Percentiles rank a stretch among this genome's conserved stretches.
Conservation (phyloP, 371 early-diverging fungal genomes). For the Coemansia sp. region DNA sequence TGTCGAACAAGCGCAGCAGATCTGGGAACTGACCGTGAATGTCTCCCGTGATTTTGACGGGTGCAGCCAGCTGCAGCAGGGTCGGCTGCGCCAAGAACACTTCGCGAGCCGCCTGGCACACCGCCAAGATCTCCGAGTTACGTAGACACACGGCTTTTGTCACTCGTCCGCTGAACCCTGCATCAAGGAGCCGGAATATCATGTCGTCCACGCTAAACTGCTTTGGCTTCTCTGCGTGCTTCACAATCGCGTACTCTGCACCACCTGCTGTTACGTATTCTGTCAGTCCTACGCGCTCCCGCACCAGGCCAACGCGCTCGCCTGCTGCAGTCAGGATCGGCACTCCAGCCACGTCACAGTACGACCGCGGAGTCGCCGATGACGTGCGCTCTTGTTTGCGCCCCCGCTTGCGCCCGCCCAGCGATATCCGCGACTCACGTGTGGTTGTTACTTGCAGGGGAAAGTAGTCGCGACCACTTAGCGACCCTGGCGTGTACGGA, state of each 20-base stretch:
- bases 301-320: constrained; percentile 30
- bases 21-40: constrained; percentile 96
- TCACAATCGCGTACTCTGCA: constrained; percentile 43
- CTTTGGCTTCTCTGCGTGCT: constrained; percentile 53
- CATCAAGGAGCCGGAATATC: constrained; percentile 77
- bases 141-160: constrained; percentile 73
- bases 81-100: constrained; percentile 92
- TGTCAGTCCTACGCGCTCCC: constrained; percentile 36
- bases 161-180: constrained; percentile 72
- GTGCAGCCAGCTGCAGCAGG: constrained; percentile 90
- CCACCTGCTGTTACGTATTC: constrained; percentile 45
- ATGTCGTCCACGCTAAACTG: constrained; percentile 73
- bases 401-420: constrained; percentile 14
- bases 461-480: constrained; percentile 31
- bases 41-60: constrained; percentile 85
- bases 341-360: constrained; percentile 44
- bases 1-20: constrained; percentile 86
- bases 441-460: constrained; percentile 37
- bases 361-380: constrained; percentile 38
- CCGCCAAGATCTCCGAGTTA: constrained; percentile 80
- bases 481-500: constrained; percentile 37
- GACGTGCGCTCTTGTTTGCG: background rate
- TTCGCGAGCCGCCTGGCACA: constrained; percentile 88
- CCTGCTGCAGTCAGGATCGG: constrained; percentile 41
- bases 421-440: constrained; percentile 47